Evolutionary conservation across 2,329 filamentous ascomycete species (phyloP).

Genomic region (Ophiostoma quercus): DNA sequence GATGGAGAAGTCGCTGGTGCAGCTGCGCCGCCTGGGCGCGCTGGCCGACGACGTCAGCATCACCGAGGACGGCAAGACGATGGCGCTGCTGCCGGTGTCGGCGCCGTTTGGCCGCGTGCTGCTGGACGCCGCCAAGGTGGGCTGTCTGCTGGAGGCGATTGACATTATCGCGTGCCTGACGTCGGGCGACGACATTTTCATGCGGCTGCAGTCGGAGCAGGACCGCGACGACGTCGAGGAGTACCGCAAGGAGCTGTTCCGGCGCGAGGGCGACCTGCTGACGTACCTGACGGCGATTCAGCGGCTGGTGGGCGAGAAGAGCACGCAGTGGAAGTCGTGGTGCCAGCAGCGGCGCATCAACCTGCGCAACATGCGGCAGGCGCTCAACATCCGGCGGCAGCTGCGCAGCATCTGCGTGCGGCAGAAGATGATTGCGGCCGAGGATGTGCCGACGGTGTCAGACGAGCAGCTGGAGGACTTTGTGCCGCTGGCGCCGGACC

Average conservation of each 20-base stretch:
- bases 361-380: constrained; percentile 56
- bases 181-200: constrained; percentile 58
- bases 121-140: constrained; percentile 66
- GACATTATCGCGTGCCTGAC: constrained; percentile 70
- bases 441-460: constrained; percentile 24
- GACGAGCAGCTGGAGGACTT: constrained; percentile 49
- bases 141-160: constrained; percentile 75
- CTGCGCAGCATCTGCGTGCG: constrained; percentile 52
- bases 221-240: constrained; percentile 50
- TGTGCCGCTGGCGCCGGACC: constrained; percentile 49
- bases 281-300: constrained; percentile 61
- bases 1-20: constrained; percentile 74
- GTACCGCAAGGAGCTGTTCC: constrained; percentile 51
- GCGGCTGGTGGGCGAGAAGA: constrained; percentile 51
- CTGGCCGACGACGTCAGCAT: constrained; percentile 67
- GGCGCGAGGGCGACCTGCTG: constrained; percentile 60
- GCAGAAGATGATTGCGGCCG: constrained; percentile 45
- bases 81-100: constrained; percentile 78
- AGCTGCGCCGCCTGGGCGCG: constrained; percentile 73
- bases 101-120: constrained; percentile 77
- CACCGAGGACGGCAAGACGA: constrained; percentile 65
- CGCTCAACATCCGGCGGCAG: constrained; percentile 57
- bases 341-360: constrained; percentile 55
- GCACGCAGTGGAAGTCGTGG: constrained; percentile 51
- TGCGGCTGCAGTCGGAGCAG: constrained; percentile 55